Base-by-base conservation (phyloP, 192 early-diverging fungal species). In the Kickxella alabastrina region DNA sequence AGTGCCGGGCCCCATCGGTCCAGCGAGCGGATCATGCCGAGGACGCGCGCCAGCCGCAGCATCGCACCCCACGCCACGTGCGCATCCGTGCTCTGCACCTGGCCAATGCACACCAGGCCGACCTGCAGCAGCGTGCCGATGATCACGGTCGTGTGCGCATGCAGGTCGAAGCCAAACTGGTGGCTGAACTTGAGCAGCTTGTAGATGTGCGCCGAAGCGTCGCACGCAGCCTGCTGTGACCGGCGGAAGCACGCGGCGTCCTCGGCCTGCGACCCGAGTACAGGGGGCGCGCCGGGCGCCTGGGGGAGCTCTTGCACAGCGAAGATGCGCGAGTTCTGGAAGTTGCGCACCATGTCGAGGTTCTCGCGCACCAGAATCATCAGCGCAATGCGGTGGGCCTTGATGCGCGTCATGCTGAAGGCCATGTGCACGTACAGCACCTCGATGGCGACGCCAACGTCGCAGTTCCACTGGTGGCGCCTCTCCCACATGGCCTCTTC, bases 401-500 rank as follows among this genome's bases (percentile, higher is more conserved):
- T 75, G 49, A 75, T 56, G 6, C 72, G 65, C 5, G 61, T 43
- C 56, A 48, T 64, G 27, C 68, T 65, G 49, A 75, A 65, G 60
- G 68, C 43, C 60, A 75, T 75, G 32, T 75, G 72, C 44, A 75
- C 65, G 39, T 68, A 68, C 15, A 75, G 37, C 6, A 75, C 59
- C 43, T 75, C 72, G 57, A 75, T 67, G 9, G 60, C 54, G 14
- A 42, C 43, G 23, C 72, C 72, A 0, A 75, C 61, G 22, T 63
- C 72, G 51, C 50, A 48, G 57, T 75, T 75, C 72, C 72, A 75
- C 61, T 75, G 60, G 52, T 75, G 72, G 3, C 72, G 65, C 48
- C 59, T 67, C 35, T 55, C 61, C 72, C 72, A 75, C 72, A 75
- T 75, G 23, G 63, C 72, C 18, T 75, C 53, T 49, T 75, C 72